Conservation (phyloP, 2,329 filamentous ascomycete genomes). For the Geosmithia flava region DNA sequence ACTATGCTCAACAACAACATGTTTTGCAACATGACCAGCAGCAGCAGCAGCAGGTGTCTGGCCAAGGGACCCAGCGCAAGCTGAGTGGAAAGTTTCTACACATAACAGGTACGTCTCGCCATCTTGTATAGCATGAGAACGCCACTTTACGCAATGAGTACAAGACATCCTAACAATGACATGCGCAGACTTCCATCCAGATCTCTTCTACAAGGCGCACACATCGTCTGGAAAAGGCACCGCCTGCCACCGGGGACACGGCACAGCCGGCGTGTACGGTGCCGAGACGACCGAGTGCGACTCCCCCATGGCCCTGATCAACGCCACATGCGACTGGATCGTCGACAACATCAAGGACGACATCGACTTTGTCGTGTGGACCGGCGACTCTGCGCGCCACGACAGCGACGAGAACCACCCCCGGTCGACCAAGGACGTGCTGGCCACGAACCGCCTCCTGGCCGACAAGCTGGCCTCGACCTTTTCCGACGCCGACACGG, state of each 20-base stretch:
- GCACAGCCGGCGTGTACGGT: slow-evolving; percentile 69
- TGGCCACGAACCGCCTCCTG: slow-evolving; percentile 63
- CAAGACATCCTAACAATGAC: too few relatives aligned
- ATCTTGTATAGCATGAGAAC: not conserved
- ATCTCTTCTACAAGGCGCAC: slow-evolving; percentile 73
- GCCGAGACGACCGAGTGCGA: slow-evolving; percentile 85
- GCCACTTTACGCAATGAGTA: too few relatives aligned
- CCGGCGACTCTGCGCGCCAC: slow-evolving; percentile 79
- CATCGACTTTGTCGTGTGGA: slow-evolving; percentile 88
- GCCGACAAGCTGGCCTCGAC: slow-evolving; percentile 65
- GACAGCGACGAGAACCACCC: slow-evolving; percentile 77
- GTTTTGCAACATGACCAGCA: slow-evolving; percentile 2
- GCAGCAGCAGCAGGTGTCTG: slow-evolving; percentile 1
- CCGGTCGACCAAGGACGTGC: slow-evolving; percentile 63
- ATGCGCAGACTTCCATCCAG: slow-evolving; percentile 76
- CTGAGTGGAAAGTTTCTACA: slow-evolving; percentile 72
- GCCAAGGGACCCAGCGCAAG: slow-evolving; percentile 21
- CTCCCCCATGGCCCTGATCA: slow-evolving; percentile 64
- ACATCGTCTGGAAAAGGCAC: slow-evolving; percentile 54
- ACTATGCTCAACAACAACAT: slow-evolving; percentile 5
- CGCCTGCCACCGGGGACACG: slow-evolving; percentile 70
- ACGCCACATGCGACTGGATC: slow-evolving; percentile 88
- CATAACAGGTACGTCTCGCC: slow-evolving; percentile 59
- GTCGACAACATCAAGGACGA: slow-evolving; percentile 61
- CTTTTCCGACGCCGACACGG: slow-evolving; percentile 47